Conservation (phyloP, 2,329 filamentous ascomycete species). For the Fusarium torulosum region DNA sequence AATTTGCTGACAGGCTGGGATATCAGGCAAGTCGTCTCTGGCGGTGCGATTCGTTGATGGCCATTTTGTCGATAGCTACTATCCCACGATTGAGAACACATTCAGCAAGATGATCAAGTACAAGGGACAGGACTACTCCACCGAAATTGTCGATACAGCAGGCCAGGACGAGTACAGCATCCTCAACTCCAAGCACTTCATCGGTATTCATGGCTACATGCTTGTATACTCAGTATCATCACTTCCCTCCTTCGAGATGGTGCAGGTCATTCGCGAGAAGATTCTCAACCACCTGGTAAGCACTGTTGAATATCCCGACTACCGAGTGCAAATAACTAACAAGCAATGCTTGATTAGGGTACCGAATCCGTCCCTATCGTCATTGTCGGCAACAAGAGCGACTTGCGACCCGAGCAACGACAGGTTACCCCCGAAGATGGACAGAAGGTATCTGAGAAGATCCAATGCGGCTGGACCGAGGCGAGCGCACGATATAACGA, state of each 20-base stretch:
- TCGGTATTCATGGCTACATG: constrained; percentile 98
- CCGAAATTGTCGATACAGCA: constrained; percentile 98
- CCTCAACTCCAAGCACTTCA: constrained; percentile 98
- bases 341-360: constrained; percentile 67
- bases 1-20: constrained; percentile 21
- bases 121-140: constrained; percentile 92
- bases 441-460: constrained; percentile 84
- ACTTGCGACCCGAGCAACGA: constrained; percentile 90
- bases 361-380: constrained; percentile 93
- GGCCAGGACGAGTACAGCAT: constrained; percentile 99
- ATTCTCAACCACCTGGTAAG: constrained; percentile 94
- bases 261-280: constrained; percentile 94
- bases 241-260: constrained; percentile 96
- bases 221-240: constrained; percentile 98
- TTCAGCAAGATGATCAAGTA: constrained; percentile 96
- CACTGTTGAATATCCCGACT: constrained; percentile 24
- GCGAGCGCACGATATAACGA: constrained; percentile 94
- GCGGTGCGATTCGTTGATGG: constrained; percentile 98
- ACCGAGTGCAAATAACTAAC: neutral
- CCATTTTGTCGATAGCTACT: constrained; percentile 98
- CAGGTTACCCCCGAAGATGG: constrained; percentile 91
- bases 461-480: constrained; percentile 94
- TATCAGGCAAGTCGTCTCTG: constrained; percentile 91
- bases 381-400: constrained; percentile 97
- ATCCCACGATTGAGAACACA: constrained; percentile 98